Evolutionary conservation across 345 rosid genomes (phyloP), one percentile per base, ranked within the genome.

Genomic region (Clausena lansium): DNA sequence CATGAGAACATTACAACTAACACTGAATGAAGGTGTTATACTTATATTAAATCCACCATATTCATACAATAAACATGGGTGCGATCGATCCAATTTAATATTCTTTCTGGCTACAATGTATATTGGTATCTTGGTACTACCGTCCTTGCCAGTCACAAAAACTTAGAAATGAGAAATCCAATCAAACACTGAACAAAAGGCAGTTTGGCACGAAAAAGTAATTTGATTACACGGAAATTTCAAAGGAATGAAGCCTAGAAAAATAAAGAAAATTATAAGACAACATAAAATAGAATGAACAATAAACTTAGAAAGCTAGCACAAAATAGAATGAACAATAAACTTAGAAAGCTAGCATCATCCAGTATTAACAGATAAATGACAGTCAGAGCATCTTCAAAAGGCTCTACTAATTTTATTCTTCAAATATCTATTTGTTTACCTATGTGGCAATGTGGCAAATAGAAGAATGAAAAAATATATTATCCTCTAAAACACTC

Each of bases 41-140:
- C 91, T 92, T 68, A 81, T 47, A 80, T 88, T 90, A 74, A 96
- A 96, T 72, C 99, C 99, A 36, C 99, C 99, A 62, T 96, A 96
- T 50, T 90, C 99, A 76, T 89, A 96, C 32, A 96, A 81, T 89
- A 96, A 86, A 77, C 98, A 96, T 5, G 97, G 97, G 82, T 91
- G 93, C 5, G 99, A 89, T 81, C 98, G 94, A 84, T 94, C 94
- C 77, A 94, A 76, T 57, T 81, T 76, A 45, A 87, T 83, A 60
- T 87, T 82, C 85, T 88, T 90, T 83, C 70, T 87, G 58, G 91
- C 87, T 74, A 94, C 97, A 45, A 96, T 82, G 83, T 92, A 94
- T 80, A 88, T 83, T 2, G 98, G 99, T 73, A 96, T 83, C 89
- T 83, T 86, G 62, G 91, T 89, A 68, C 94, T 89, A 65, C 94